Base-by-base conservation (phyloP, 352 stramenopile genomes). In the Hyphochytrium catenoides region DNA sequence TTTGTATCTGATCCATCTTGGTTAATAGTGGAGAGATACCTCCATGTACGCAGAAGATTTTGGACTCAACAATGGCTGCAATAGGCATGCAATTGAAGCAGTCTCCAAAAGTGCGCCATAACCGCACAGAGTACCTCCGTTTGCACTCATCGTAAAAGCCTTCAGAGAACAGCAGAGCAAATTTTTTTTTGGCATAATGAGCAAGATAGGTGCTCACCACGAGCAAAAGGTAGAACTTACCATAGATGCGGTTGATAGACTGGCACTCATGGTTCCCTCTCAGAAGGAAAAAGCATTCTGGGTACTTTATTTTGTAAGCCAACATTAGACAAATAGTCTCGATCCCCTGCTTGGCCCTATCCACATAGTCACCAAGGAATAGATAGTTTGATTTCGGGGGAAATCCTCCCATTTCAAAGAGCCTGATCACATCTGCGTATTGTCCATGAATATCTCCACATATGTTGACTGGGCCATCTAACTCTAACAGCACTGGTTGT, bases 121-220 rank as follows among this genome's bases (percentile, higher is more conserved):
- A 51, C 41, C 91, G 91, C 26, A 91, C 59, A 4, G 59, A 78
- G 51, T 89, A 93, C 25, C 75, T 56, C 8, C 72, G 60, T 47
- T 95, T 96, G 73, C 86, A 96, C 50, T 98, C 91, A 51, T 98
- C 87, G 54, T 97, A 97, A 51, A 98, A 98, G 14, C 88, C 52
- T 59, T 17, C 7, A 18, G 23, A 8, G n/a, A 45, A 11, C 4
- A 16, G 16, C 30, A 34, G 19, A 6, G 2, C 7, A 8, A 2
- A 6, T 8, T 36, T 22, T 22, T 4, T 43, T 5, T 22, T n/a
- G n/a, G 16, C 41, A 30, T 12, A 12, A 12, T 12, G 15, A 30
- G 26, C 26, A 12, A 15, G 12, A 15, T 30, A 30, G 15, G 12
- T 30, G 26, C 12, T 15, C 12, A 30, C 26, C 26, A 12, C 12